Conservation (phyloP, 2,329 filamentous ascomycete species). For the Alternaria arborescens region DNA sequence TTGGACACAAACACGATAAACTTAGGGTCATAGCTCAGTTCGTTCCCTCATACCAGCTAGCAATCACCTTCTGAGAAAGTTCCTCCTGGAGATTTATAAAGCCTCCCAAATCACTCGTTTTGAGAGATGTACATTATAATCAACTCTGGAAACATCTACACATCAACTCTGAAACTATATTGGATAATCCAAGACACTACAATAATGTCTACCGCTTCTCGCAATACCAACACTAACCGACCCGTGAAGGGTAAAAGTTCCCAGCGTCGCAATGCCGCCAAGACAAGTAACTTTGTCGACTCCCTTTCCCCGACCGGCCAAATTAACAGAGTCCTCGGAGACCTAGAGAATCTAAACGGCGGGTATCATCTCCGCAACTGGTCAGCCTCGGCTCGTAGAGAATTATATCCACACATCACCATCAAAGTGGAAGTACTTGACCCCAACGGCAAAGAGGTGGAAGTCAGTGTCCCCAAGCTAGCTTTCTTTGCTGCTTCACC, state of each 20-base stretch:
- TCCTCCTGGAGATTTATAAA: neutral
- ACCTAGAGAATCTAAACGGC: conserved; percentile 13
- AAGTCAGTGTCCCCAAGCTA: conserved; percentile 11
- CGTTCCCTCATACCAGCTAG: neutral
- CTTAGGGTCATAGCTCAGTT: neutral
- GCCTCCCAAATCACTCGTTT: neutral
- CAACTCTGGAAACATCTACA: neutral
- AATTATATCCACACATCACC: neutral
- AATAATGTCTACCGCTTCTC: neutral
- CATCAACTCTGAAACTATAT: neutral
- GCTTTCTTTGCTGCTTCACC: conserved; percentile 15
- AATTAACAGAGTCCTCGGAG: conserved; percentile 8
- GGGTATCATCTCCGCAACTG: conserved; percentile 14
- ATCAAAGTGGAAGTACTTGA: conserved; percentile 8
- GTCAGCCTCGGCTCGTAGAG: conserved; percentile 11
- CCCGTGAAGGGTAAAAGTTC: neutral
- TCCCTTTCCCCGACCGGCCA: conserved; percentile 10
- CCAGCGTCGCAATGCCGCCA: neutral
- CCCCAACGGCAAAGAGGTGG: neutral
- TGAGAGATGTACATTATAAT: neutral
- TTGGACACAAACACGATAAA: neutral
- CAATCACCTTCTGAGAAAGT: neutral
- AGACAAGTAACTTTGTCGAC: neutral
- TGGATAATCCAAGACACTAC: neutral
- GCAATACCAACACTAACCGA: neutral